These are phyloP conservation scores for Mortierella sp. DNA, from an alignment of 371 early-diverging fungal species.

Conservation along the genomic window DNA sequence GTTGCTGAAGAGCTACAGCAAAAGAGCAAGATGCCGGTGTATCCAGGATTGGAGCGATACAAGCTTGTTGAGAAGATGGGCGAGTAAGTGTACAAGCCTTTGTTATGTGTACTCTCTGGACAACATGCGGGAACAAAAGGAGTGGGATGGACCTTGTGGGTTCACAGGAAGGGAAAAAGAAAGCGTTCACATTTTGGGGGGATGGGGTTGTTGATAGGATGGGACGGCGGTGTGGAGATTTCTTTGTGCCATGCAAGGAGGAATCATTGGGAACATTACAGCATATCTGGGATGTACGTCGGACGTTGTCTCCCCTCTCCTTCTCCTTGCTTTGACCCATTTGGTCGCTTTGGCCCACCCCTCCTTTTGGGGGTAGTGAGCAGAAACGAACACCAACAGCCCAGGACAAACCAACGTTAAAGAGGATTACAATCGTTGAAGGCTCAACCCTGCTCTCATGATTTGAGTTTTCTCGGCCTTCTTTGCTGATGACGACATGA, in stretches of 20 bases:
- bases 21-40: slow-evolving; percentile 59
- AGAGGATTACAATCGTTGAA: too few relatives aligned
- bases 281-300: too few relatives aligned
- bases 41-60: slow-evolving; percentile 65
- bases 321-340: too few relatives aligned
- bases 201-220: too few relatives aligned
- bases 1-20: slow-evolving; percentile 50
- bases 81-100: slow-evolving; percentile 65
- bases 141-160: not conserved
- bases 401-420: too few relatives aligned
- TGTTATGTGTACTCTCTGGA: slow-evolving; percentile 3
- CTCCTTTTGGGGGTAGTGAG: too few relatives aligned
- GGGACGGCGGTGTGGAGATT: too few relatives aligned
- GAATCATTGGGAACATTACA: too few relatives aligned
- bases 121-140: not conserved
- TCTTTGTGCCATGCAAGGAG: too few relatives aligned
- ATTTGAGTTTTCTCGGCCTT: not conserved
- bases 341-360: too few relatives aligned
- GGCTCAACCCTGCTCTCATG: not conserved
- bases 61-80: slow-evolving; percentile 69
- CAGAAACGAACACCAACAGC: too few relatives aligned
- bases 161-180: slow-evolving; percentile 27
- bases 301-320: too few relatives aligned
- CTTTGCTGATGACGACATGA: slow-evolving; percentile 12
- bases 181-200: not conserved